A percentile compares a stretch with the other conserved stretches of the same genome.
phyloP scores from a whole-genome alignment of 805 yeast genomes.

The Huiozyma naganishii region DNA sequence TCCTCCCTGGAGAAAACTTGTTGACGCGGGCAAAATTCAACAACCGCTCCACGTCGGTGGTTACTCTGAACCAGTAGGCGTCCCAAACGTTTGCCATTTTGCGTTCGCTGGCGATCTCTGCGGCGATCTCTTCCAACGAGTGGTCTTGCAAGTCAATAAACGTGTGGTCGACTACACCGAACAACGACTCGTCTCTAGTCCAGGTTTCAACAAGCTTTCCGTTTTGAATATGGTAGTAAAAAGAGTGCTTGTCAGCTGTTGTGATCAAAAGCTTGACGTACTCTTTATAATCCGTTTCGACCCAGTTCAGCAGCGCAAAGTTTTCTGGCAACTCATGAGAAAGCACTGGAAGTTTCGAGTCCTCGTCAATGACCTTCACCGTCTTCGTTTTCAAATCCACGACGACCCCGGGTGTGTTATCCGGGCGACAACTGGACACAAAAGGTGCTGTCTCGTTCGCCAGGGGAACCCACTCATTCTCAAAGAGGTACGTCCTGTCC shows the following conservation, averaged over 20 bases:
- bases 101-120: conserved; percentile 16
- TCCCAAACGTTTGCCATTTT: conserved; percentile 3
- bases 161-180: conserved; percentile 28
- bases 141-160: conserved; percentile 15
- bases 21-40: conserved; percentile 8
- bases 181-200: conserved; percentile 36
- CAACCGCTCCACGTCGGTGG: conserved; percentile 14
- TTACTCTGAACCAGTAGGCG: conserved; percentile 24
- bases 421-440: conserved; percentile 12
- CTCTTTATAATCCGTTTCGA: conserved; percentile 11
- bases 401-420: conserved; percentile 4
- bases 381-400: conserved; percentile 1
- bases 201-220: conserved; percentile 24
- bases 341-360: conserved; percentile 9
- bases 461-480: not conserved
- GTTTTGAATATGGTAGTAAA: conserved; percentile 12
- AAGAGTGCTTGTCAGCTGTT: conserved; percentile 9
- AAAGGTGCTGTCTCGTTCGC: conserved; percentile 1
- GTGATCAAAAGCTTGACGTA: conserved; percentile 1
- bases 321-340: conserved; percentile 10
- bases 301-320: conserved; percentile 9
- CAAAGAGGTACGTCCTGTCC: not conserved
- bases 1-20: conserved; percentile 15
- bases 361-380: conserved; percentile 13
- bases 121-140: conserved; percentile 6